These are phyloP conservation scores for Malus hybrid DNA, from an alignment of 331 rosid genomes.

Conservation along the genomic window DNA sequence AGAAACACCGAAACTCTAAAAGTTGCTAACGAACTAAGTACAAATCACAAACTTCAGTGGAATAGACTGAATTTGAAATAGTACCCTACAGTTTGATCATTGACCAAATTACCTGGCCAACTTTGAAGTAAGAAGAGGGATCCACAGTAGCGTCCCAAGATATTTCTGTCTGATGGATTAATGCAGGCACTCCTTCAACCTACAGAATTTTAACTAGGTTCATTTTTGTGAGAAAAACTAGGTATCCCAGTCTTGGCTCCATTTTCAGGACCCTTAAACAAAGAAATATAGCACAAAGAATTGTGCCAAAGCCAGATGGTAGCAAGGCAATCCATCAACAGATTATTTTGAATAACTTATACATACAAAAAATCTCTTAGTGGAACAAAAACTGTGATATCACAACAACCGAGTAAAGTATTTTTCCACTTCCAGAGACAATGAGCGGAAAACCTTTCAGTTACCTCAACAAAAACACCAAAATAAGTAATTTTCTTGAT, in stretches of 20 bases:
- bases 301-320: neutral
- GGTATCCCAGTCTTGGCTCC: conserved; percentile 12
- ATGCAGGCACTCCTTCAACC: conserved; percentile 85
- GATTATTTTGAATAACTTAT: neutral
- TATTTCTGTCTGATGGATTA: conserved; percentile 87
- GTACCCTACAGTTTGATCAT: neutral
- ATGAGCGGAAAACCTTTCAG: conserved; percentile 11
- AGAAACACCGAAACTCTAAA: neutral
- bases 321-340: neutral
- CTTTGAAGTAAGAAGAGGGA: conserved; percentile 63
- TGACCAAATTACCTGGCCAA: conserved; percentile 71
- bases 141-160: conserved; percentile 88
- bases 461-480: conserved; percentile 95
- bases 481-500: conserved; percentile 79
- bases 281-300: conserved; percentile 7
- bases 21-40: neutral
- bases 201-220: conserved; percentile 22
- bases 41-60: neutral
- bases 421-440: neutral
- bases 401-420: neutral
- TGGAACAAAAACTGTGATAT: neutral
- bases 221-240: neutral
- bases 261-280: neutral
- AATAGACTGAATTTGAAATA: neutral
- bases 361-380: neutral